These are phyloP conservation scores for Chara braunii DNA, from an alignment of 139 green algal genomes.

Conservation along the genomic window DNA sequence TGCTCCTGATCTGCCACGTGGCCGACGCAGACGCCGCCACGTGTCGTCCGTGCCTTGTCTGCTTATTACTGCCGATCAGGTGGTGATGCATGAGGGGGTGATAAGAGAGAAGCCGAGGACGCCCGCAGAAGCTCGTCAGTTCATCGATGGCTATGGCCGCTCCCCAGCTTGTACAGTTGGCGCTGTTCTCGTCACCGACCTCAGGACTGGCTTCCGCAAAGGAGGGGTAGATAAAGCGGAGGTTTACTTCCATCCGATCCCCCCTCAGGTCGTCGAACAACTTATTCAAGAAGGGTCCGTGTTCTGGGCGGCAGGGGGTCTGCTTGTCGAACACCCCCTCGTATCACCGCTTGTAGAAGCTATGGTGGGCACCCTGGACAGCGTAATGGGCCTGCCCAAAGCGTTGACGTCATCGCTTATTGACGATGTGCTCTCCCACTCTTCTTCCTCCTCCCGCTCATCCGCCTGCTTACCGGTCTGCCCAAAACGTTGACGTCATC, in stretches of 20 bases:
- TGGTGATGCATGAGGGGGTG: constrained; percentile 61
- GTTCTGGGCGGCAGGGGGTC: constrained; percentile 58
- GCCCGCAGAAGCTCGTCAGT: constrained; percentile 44
- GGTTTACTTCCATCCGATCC: constrained; percentile 58
- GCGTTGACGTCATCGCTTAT: constrained; percentile 43
- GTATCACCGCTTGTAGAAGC: constrained; percentile 42
- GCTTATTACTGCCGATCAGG: constrained; percentile 68
- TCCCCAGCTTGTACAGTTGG: constrained; percentile 60
- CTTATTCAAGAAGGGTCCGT: constrained; percentile 59
- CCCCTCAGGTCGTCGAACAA: constrained; percentile 50
- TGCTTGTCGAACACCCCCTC: constrained; percentile 71
- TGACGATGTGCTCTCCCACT: constrained; percentile 38
- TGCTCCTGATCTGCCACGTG: too few relatives aligned
- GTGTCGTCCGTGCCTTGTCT: background rate
- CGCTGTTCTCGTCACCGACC: constrained; percentile 54
- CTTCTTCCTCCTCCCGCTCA: background rate
- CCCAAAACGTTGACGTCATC: constrained; percentile 45
- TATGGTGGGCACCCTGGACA: constrained; percentile 54
- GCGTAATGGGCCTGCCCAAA: constrained; percentile 67
- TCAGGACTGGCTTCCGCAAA: constrained; percentile 36
- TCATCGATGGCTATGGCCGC: constrained; percentile 50
- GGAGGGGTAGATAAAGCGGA: constrained; percentile 25
- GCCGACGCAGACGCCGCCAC: too few relatives aligned
- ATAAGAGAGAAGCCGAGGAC: constrained; percentile 71
- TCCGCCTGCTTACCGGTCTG: constrained; percentile 50